These are phyloP conservation scores for Cudoniella acicularis DNA, from an alignment of 495 filamentous ascomycete genomes.

Conservation along the genomic window DNA sequence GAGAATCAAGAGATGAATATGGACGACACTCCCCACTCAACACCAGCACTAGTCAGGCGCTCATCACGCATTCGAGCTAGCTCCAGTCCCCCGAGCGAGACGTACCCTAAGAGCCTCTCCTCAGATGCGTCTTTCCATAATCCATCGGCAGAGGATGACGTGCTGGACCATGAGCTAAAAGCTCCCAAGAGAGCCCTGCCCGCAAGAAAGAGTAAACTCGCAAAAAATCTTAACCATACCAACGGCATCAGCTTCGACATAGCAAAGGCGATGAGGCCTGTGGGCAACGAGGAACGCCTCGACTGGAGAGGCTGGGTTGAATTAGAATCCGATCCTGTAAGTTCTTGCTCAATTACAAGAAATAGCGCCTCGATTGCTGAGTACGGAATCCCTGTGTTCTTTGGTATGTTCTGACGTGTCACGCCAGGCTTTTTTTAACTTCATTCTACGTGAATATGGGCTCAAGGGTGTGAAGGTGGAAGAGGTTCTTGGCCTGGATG, in stretches of 20 bases:
- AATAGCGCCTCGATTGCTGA: too few relatives aligned
- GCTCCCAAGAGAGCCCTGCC: background rate
- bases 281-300: constrained; percentile 35
- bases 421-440: constrained; percentile 72
- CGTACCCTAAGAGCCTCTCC: background rate
- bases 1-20: background rate
- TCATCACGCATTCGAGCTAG: background rate
- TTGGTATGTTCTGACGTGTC: background rate
- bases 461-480: constrained; percentile 69
- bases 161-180: background rate
- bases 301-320: constrained; percentile 72
- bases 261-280: constrained; percentile 7
- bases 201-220: constrained; percentile 1
- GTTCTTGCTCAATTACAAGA: constrained; percentile 15
- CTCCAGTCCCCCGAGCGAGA: background rate
- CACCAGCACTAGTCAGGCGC: background rate
- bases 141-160: too few relatives aligned
- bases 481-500: constrained; percentile 75
- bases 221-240: background rate
- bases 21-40: background rate
- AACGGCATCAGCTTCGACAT: background rate
- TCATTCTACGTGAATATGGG: constrained; percentile 75
- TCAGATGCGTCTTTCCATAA: background rate
- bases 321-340: constrained; percentile 86
- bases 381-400: background rate